phyloP scores from a whole-genome alignment of 768 basidiomycete species.

The Agrocybe pediades region DNA sequence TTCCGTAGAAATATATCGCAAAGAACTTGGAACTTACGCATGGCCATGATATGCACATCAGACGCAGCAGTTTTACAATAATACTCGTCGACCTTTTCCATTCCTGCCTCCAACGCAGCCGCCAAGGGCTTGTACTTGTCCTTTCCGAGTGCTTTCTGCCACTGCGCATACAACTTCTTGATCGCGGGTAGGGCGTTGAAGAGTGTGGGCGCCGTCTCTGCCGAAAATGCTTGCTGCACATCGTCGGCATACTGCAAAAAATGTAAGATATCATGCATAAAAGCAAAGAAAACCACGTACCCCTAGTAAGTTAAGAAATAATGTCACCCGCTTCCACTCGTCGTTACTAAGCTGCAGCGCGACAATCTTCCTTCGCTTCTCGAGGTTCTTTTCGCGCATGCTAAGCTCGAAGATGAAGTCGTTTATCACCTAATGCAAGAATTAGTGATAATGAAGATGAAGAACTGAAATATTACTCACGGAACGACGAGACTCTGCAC shows the following conservation, averaged over 20 bases:
- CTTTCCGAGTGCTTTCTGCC: constrained; percentile 17
- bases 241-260: constrained; percentile 4
- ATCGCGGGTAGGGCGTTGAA: constrained; percentile 25
- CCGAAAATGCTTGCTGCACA: constrained; percentile 21
- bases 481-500: constrained; percentile 6
- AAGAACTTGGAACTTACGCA: constrained; percentile 17
- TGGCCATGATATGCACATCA: constrained; percentile 26
- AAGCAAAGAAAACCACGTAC: constrained; percentile 7
- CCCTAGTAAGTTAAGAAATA: constrained; percentile 13
- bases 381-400: constrained; percentile 1
- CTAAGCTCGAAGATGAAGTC: constrained; percentile 8
- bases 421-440: neutral
- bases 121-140: constrained; percentile 17
- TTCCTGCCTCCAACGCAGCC: constrained; percentile 17
- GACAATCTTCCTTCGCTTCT: constrained; percentile 6
- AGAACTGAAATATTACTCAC: neutral
- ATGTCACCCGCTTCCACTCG: constrained; percentile 11
- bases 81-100: constrained; percentile 24
- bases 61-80: constrained; percentile 27
- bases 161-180: constrained; percentile 22
- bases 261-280: neutral
- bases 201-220: constrained; percentile 17
- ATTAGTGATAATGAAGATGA: neutral
- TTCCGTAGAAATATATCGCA: neutral
- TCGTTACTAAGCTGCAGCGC: constrained; percentile 4